Conservation (phyloP, 352 stramenopile genomes). For the Globisporangium paddicum region DNA sequence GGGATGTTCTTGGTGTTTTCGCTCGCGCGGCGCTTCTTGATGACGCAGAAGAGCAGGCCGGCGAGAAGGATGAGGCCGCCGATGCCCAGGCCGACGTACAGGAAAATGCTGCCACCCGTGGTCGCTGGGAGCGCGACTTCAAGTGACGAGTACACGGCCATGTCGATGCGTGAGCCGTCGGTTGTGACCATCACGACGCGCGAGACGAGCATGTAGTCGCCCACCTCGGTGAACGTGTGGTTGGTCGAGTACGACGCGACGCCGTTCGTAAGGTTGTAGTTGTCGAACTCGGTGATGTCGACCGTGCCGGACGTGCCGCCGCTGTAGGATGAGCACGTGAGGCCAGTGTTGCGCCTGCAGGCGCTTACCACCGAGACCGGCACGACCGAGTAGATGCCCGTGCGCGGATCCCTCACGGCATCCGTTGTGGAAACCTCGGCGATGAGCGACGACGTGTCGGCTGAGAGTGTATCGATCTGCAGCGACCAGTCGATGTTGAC, state of each 20-base stretch:
- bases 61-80: constrained; percentile 58
- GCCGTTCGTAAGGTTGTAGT: constrained; percentile 63
- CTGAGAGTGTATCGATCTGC: constrained; percentile 47
- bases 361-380: constrained; percentile 67
- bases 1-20: constrained; percentile 69
- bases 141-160: constrained; percentile 76
- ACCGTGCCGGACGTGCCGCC: constrained; percentile 53
- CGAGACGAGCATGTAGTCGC: constrained; percentile 65
- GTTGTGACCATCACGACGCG: constrained; percentile 66
- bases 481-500: constrained; percentile 61
- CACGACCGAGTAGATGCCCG: constrained; percentile 54
- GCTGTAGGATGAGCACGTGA: constrained; percentile 62
- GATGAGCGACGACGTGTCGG: constrained; percentile 49
- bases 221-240: constrained; percentile 49
- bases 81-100: constrained; percentile 72
- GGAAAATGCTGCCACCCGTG: constrained; percentile 41
- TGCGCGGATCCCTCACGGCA: constrained; percentile 46
- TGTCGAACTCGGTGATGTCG: constrained; percentile 36
- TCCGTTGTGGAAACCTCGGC: constrained; percentile 59
- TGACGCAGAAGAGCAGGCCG: constrained; percentile 61
- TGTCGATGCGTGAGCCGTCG: constrained; percentile 70
- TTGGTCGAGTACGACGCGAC: constrained; percentile 47
- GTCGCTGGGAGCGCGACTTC: constrained; percentile 48
- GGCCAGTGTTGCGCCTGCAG: constrained; percentile 45
- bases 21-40: constrained; percentile 57